Conservation (phyloP, 768 basidiomycete genomes). For the Lepiota brunneoincarnata region DNA sequence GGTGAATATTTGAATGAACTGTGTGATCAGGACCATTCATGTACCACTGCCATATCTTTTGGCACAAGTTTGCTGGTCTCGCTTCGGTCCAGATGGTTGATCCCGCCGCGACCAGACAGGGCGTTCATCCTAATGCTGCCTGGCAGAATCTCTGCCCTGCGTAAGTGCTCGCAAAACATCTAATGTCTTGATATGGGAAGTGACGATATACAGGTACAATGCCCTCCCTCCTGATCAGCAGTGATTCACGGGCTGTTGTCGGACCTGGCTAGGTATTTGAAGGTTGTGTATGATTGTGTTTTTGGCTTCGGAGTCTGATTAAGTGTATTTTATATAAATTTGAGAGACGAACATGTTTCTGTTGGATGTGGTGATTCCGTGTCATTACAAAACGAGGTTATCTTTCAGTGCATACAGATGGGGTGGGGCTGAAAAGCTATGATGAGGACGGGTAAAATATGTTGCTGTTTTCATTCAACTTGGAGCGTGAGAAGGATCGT, state of each 20-base stretch:
- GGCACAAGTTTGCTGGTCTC: slow-evolving; percentile 16
- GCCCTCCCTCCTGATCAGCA: slow-evolving; percentile 5
- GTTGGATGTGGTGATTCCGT: too few species aligned
- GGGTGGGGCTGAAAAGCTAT: too few species aligned
- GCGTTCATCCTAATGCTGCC: slow-evolving; percentile 7
- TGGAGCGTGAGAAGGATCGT: too few species aligned
- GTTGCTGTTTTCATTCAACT: too few species aligned
- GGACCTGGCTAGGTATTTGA: too few species aligned
- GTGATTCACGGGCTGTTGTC: neutral
- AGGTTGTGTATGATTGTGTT: too few species aligned
- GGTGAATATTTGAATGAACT: neutral
- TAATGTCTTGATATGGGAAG: neutral
- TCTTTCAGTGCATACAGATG: too few species aligned
- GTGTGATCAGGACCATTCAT: slow-evolving; percentile 15
- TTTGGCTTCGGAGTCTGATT: too few species aligned
- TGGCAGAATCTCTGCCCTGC: slow-evolving; percentile 16
- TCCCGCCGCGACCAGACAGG: slow-evolving; percentile 1
- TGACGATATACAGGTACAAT: neutral
- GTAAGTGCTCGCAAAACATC: neutral
- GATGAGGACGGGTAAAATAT: too few species aligned
- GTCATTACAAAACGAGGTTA: too few species aligned
- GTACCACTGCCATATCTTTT: slow-evolving; percentile 21
- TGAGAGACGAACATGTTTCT: too few species aligned
- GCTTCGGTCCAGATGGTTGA: slow-evolving; percentile 14
- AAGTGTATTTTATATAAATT: too few species aligned